Percentiles rank a stretch among this genome's conserved stretches.
Conservation (phyloP, 768 basidiomycete genomes). For the Russula lepida region DNA sequence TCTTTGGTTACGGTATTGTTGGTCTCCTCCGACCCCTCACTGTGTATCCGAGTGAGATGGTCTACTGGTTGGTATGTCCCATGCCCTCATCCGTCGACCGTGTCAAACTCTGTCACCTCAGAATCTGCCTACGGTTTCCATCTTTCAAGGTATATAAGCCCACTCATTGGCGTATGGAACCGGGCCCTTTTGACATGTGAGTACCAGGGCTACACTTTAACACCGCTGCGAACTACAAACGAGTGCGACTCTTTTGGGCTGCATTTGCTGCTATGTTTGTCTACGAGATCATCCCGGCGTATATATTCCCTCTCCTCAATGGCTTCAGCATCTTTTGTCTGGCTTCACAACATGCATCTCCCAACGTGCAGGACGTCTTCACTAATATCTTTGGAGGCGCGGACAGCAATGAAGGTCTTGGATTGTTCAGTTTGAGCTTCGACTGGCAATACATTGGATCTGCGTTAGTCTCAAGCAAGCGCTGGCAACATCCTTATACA, state of each 20-base stretch:
- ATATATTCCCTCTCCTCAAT: slow-evolving; percentile 57
- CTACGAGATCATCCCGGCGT: slow-evolving; percentile 46
- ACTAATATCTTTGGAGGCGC: slow-evolving; percentile 62
- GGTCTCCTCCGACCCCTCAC: slow-evolving; percentile 51
- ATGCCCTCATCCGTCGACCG: background rate
- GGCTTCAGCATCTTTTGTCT: slow-evolving; percentile 55
- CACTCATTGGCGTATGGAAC: background rate
- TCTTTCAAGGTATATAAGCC: slow-evolving; percentile 42
- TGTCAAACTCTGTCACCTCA: slow-evolving; percentile 16
- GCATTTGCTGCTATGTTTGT: slow-evolving; percentile 45
- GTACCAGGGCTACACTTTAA: slow-evolving; percentile 44
- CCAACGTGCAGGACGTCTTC: slow-evolving; percentile 39
- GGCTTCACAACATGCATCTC: slow-evolving; percentile 41
- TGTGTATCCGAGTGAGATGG: slow-evolving; percentile 56
- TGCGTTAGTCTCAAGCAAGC: slow-evolving; percentile 12
- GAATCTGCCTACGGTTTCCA: slow-evolving; percentile 51
- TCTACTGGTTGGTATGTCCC: slow-evolving; percentile 45
- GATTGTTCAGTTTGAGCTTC: slow-evolving; percentile 50
- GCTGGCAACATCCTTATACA: background rate
- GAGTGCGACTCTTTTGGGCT: slow-evolving; percentile 44
- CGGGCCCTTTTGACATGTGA: slow-evolving; percentile 26
- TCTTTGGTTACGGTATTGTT: slow-evolving; percentile 57
- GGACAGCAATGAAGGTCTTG: slow-evolving; percentile 60
- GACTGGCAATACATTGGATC: slow-evolving; percentile 64
- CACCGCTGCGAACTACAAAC: slow-evolving; percentile 36